Evolutionary conservation across 140 eudicot species (phyloP).

Genomic region (Ambrosia hybrid): DNA sequence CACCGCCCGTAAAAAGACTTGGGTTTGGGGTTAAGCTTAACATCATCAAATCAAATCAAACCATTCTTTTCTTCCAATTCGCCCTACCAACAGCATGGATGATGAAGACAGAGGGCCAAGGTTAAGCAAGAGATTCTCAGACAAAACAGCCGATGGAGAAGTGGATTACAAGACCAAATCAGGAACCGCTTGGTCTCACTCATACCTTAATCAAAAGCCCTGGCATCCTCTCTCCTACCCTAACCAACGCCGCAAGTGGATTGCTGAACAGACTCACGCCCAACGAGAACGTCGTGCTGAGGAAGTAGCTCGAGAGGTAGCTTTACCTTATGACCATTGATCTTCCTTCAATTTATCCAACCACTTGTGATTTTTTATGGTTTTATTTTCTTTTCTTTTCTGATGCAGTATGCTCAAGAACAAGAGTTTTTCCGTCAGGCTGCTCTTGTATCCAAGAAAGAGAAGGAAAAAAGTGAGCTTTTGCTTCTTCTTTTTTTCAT

Average conservation of each 20-base stretch:
- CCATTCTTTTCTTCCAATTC: too few species aligned
- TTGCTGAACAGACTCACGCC: constrained; percentile 96
- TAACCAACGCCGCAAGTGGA: constrained; percentile 99
- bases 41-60: too few species aligned
- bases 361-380: too few species aligned
- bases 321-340: too few species aligned
- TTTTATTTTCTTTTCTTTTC: background rate
- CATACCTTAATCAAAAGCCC: constrained; percentile 87
- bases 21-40: too few species aligned
- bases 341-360: too few species aligned
- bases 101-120: constrained; percentile 65
- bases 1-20: too few species aligned
- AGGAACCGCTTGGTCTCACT: constrained; percentile 98
- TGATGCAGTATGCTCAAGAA: constrained; percentile 97
- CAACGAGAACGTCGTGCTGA: constrained; percentile 76
- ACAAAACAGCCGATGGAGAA: constrained; percentile 72
- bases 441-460: constrained; percentile 85
- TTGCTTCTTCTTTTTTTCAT: background rate
- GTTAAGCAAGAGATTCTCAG: constrained; percentile 75
- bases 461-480: constrained; percentile 81
- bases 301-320: constrained; percentile 93
- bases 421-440: constrained; percentile 94
- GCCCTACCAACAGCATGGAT: constrained; percentile 33
- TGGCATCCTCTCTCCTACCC: constrained; percentile 99
- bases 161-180: constrained; percentile 89